Percentiles rank a stretch among this genome's conserved stretches.
phyloP scores from a whole-genome alignment of 1,284 basidiomycete species.

The Papiliotrema fonsecae region DNA sequence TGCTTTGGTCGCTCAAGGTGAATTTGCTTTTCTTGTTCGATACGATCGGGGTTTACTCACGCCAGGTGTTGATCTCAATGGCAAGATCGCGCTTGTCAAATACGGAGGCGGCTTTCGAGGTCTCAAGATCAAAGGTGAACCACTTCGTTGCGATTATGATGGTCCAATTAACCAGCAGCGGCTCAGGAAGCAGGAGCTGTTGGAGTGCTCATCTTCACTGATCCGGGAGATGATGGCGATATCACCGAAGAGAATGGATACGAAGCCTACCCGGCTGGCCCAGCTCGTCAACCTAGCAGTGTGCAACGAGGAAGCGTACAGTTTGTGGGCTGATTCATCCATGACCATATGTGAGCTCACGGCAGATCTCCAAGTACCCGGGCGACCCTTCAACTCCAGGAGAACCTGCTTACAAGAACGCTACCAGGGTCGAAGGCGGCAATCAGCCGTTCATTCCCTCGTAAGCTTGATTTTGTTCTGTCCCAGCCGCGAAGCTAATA shows the following conservation, averaged over 20 bases:
- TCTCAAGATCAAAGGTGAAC: slow-evolving; percentile 51
- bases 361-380: slow-evolving; percentile 58
- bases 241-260: slow-evolving; percentile 75
- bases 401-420: slow-evolving; percentile 77
- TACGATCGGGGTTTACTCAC: not conserved
- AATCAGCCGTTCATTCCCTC: slow-evolving; percentile 81
- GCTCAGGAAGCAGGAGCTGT: slow-evolving; percentile 74
- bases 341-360: not conserved
- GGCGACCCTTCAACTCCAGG: slow-evolving; percentile 66
- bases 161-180: slow-evolving; percentile 57
- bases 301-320: slow-evolving; percentile 86
- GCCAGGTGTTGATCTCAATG: slow-evolving; percentile 65
- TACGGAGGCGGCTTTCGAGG: slow-evolving; percentile 82
- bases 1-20: slow-evolving; percentile 53
- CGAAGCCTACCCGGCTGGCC: slow-evolving; percentile 73
- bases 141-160: not conserved
- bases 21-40: slow-evolving; percentile 1
- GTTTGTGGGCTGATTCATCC: slow-evolving; percentile 56
- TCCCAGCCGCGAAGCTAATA: too few relatives aligned
- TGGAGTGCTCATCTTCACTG: slow-evolving; percentile 69
- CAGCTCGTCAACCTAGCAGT: slow-evolving; percentile 66
- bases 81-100: slow-evolving; percentile 75
- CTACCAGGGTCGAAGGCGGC: slow-evolving; percentile 61
- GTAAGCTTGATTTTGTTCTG: slow-evolving; percentile 51
- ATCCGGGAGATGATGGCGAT: slow-evolving; percentile 81